Percentiles rank a stretch among this genome's conserved stretches.
These are phyloP conservation scores for Russula sp. DNA, from an alignment of 768 basidiomycete genomes.

Conservation along the genomic window DNA sequence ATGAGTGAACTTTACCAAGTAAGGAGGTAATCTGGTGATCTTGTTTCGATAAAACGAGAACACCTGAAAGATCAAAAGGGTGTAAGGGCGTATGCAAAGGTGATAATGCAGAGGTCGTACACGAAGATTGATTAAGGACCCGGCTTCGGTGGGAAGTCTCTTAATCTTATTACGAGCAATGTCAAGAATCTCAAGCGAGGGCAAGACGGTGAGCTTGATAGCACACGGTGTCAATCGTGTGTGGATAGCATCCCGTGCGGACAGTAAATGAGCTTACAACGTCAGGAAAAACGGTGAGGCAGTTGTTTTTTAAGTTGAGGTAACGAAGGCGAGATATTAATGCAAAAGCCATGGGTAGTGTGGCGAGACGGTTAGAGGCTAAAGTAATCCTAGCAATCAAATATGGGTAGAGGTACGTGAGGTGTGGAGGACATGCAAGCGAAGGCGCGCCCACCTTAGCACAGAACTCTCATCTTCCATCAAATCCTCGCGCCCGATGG, in stretches of 20 bases:
- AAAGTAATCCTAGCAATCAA: conserved; percentile 61
- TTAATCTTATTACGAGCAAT: conserved; percentile 89
- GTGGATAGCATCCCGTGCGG: not conserved
- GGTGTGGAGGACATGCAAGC: conserved; percentile 16
- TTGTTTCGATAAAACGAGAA: conserved; percentile 84
- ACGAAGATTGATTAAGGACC: conserved; percentile 66
- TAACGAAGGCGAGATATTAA: conserved; percentile 71
- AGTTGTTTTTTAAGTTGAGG: conserved; percentile 81
- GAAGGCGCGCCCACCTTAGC: conserved; percentile 46
- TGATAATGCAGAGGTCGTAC: conserved; percentile 33
- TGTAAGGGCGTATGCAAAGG: not conserved
- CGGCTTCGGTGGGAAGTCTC: conserved; percentile 70
- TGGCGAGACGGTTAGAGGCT: conserved; percentile 73
- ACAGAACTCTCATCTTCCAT: conserved; percentile 45
- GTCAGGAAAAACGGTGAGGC: conserved; percentile 73
- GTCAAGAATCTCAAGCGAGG: conserved; percentile 88
- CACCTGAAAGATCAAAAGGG: conserved; percentile 42
- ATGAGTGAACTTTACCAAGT: conserved; percentile 62
- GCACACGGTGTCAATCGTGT: conserved; percentile 2
- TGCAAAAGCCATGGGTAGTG: conserved; percentile 67
- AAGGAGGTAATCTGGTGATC: conserved; percentile 69
- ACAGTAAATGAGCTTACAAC: conserved; percentile 51
- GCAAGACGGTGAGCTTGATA: conserved; percentile 69
- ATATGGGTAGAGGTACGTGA: not conserved
- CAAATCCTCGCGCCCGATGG: conserved; percentile 41